phyloP scores from a whole-genome alignment of 768 basidiomycete genomes.

The Suillus subaureus region DNA sequence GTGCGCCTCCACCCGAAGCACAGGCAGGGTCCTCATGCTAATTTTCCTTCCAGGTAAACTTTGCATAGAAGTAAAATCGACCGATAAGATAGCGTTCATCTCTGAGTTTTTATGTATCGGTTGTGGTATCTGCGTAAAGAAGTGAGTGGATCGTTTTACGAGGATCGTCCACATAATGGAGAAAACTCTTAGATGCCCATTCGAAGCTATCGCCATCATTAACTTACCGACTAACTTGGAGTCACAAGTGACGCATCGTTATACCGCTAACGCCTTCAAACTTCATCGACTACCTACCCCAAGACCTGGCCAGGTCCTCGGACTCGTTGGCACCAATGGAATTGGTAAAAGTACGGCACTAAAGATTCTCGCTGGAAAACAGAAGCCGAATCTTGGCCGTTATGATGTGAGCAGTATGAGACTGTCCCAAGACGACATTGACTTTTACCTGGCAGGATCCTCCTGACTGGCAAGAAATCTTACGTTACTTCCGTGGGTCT shows the following conservation, averaged over 20 bases:
- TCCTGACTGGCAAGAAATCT: constrained; percentile 98
- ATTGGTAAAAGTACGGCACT: constrained; percentile 98
- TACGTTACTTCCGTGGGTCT: constrained; percentile 98
- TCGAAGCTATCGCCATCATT: constrained; percentile 98
- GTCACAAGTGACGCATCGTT: constrained; percentile 95
- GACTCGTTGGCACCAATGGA: constrained; percentile 98
- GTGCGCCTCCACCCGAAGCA: constrained; percentile 41
- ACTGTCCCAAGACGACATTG: constrained; percentile 6
- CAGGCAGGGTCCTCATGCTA: background rate
- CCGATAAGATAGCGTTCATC: constrained; percentile 98
- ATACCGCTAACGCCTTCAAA: constrained; percentile 98
- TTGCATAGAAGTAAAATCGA: constrained; percentile 96
- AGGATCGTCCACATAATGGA: constrained; percentile 8
- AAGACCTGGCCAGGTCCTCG: constrained; percentile 96
- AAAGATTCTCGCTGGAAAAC: constrained; percentile 94
- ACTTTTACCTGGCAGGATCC: constrained; percentile 64
- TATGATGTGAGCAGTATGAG: constrained; percentile 74
- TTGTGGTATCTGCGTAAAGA: constrained; percentile 99
- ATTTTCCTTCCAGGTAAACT: constrained; percentile 70
- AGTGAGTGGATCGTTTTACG: constrained; percentile 54
- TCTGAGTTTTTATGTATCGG: constrained; percentile 99
- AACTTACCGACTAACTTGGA: constrained; percentile 97
- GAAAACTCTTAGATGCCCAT: constrained; percentile 78
- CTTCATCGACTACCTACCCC: constrained; percentile 97
- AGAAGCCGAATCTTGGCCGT: constrained; percentile 96